Evolutionary conservation across 148 eudicot genomes (phyloP).

Genomic region (Vaccinium macrocarpon): DNA sequence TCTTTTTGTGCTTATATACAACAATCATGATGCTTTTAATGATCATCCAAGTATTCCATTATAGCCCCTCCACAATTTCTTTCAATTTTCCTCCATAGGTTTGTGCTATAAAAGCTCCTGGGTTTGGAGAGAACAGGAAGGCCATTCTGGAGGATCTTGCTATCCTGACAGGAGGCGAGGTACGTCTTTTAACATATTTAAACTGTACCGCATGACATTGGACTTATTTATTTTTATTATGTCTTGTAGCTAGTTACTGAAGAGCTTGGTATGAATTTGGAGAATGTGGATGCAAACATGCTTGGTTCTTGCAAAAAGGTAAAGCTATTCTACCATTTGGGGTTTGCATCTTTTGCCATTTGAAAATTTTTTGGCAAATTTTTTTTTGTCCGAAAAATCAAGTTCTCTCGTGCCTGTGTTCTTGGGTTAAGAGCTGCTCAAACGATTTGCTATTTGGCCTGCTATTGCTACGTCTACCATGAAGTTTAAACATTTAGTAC

Average conservation of each 20-base stretch:
- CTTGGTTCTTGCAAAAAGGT: constrained; percentile 95
- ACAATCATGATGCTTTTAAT: not conserved
- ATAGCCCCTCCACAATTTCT: not conserved
- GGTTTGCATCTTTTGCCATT: not conserved
- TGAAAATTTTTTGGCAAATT: not conserved
- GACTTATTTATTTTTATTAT: not conserved
- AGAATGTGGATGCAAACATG: constrained; percentile 63
- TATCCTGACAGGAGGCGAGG: constrained; percentile 78
- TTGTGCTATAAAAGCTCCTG: constrained; percentile 96
- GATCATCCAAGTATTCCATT: not conserved
- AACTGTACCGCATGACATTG: not conserved
- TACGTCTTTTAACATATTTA: constrained; percentile 15
- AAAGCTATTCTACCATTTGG: not conserved
- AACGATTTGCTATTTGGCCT: not conserved
- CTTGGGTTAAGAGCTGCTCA: not conserved
- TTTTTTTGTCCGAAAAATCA: no score
- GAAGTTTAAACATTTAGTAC: not conserved
- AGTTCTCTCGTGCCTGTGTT: not conserved
- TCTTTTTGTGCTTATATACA: not conserved
- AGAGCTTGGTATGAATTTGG: constrained; percentile 92
- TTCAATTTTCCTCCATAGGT: constrained; percentile 37
- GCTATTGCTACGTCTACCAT: not conserved
- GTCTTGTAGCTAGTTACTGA: constrained; percentile 66
- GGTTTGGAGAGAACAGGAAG: constrained; percentile 92
- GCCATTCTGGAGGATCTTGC: constrained; percentile 84